A percentile compares a stretch with the other conserved stretches of the same genome.
Evolutionary conservation across 2,329 filamentous ascomycete genomes (phyloP).

Genomic region (Metarhizium anisopliae): DNA sequence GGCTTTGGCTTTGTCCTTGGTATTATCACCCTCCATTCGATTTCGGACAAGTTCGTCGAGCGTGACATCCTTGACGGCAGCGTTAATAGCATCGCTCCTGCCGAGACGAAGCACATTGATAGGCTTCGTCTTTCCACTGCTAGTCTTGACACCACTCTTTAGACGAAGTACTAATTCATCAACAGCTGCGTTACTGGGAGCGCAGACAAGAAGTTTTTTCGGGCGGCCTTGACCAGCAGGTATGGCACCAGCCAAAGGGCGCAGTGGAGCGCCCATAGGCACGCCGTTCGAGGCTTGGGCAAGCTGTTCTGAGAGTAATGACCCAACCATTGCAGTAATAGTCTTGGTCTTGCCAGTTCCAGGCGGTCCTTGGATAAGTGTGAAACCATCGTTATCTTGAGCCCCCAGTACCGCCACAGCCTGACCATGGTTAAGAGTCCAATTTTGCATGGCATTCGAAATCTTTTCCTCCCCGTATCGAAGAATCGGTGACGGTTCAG

Average conservation of each 20-base stretch:
- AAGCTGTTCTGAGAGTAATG: slow-evolving; percentile 42
- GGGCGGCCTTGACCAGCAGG: slow-evolving; percentile 21
- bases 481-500: slow-evolving; percentile 81
- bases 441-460: slow-evolving; percentile 60
- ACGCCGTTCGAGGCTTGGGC: slow-evolving; percentile 24
- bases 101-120: slow-evolving; percentile 86
- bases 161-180: slow-evolving; percentile 92
- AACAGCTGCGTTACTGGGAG: slow-evolving; percentile 96
- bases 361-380: slow-evolving; percentile 88
- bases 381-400: slow-evolving; percentile 93
- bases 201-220: slow-evolving; percentile 91
- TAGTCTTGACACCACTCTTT: slow-evolving; percentile 76
- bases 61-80: slow-evolving; percentile 81
- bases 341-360: slow-evolving; percentile 98
- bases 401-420: slow-evolving; percentile 87
- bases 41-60: slow-evolving; percentile 83
- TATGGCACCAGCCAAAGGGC: slow-evolving; percentile 15
- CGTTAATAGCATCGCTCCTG: slow-evolving; percentile 85
- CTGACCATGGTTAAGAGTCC: slow-evolving; percentile 80
- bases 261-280: slow-evolving; percentile 20
- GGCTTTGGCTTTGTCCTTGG: slow-evolving; percentile 46
- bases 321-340: slow-evolving; percentile 91
- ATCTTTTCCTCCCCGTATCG: slow-evolving; percentile 70
- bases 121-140: slow-evolving; percentile 61
- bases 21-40: slow-evolving; percentile 53